Base-by-base conservation (phyloP, 2,329 filamentous ascomycete species). In the Ambrosiella xylebori region DNA sequence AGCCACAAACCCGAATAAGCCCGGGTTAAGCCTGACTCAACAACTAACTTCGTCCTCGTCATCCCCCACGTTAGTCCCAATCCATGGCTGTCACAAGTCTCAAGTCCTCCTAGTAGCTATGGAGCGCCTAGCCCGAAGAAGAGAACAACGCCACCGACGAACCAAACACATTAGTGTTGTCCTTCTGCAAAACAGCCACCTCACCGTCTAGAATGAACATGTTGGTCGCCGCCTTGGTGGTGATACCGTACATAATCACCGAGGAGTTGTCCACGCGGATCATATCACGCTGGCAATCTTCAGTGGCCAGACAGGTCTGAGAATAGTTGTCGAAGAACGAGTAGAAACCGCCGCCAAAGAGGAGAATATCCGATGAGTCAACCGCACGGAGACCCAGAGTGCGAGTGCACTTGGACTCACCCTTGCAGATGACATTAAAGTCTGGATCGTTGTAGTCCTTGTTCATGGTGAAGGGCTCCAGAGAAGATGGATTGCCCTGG, bases 291-390 rank as follows among this genome's bases (percentile, higher is more conserved):
- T 91, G 87, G 73, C 87, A 93, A 63, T 77, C 79, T 67, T 86
- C 77, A 8, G 75, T 75, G 41, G 70, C 68, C 13, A 90, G 76
- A 65, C 87, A 93, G 15, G 75, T 74, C 69, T 89, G 84, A 41
- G 71, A 73, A 70, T 91, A 91, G 74, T 89, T 88, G 68, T 91
- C 79, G 66, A 88, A 91, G 78, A 91, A 91, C 63, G 78, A 84
- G 76, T 91, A 91, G 60, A 90, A 71, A 35, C 86, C 86, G 4
- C 79, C 84, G 51, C 86, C 86, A 65, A 83, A 87, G 65, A 89
- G 71, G 66, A 78, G 80, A 15, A 89, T 68, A 61, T 88, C 78
- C 8, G 74, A 75, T 2, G 84, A 87, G 68, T 84, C 77, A 58
- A 80, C 71, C 45, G 88, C 74, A 27, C 86, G 83, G 51, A 93